Percentiles rank a stretch among this genome's conserved stretches.
phyloP scores from a whole-genome alignment of 345 rosid genomes.

The Brassica carinata region DNA sequence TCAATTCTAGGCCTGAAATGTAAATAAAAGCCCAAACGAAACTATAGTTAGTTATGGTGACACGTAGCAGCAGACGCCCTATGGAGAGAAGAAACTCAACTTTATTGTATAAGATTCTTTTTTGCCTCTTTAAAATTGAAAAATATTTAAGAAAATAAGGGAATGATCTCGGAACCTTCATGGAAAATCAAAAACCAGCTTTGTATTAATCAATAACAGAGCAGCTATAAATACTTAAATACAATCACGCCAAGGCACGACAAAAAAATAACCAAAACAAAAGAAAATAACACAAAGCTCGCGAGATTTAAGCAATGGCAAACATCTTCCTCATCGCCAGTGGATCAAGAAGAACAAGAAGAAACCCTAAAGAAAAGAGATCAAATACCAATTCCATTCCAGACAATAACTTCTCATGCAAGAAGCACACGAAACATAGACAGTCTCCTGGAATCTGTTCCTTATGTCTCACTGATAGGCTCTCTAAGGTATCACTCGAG shows the following conservation, averaged over 20 bases:
- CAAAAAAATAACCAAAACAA: not conserved
- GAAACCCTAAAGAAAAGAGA: conserved; percentile 22
- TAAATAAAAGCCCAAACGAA: too few species aligned
- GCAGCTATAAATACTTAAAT: conserved; percentile 19
- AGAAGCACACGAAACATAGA: too few species aligned
- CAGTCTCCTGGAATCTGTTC: too few species aligned
- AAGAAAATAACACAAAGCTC: not conserved
- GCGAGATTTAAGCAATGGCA: conserved; percentile 36
- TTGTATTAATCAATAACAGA: conserved; percentile 17
- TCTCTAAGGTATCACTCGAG: not conserved
- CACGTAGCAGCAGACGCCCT: too few species aligned
- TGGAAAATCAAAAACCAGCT: conserved; percentile 25
- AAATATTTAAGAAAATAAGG: not conserved
- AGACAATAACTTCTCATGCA: too few species aligned
- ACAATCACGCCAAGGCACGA: conserved; percentile 10
- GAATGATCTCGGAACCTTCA: conserved; percentile 36
- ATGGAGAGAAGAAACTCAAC: too few species aligned
- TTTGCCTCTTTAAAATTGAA: not conserved
- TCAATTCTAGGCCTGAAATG: too few species aligned
- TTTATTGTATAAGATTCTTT: too few species aligned
- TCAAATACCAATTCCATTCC: not conserved
- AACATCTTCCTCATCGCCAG: conserved; percentile 28
- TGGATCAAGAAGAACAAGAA: conserved; percentile 18
- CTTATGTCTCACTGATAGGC: too few species aligned
- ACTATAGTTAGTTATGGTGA: too few species aligned